Evolutionary conservation across 129 eudicot genomes (phyloP), one percentile per base, ranked within the genome.

Genomic region (Tagetes patula): DNA sequence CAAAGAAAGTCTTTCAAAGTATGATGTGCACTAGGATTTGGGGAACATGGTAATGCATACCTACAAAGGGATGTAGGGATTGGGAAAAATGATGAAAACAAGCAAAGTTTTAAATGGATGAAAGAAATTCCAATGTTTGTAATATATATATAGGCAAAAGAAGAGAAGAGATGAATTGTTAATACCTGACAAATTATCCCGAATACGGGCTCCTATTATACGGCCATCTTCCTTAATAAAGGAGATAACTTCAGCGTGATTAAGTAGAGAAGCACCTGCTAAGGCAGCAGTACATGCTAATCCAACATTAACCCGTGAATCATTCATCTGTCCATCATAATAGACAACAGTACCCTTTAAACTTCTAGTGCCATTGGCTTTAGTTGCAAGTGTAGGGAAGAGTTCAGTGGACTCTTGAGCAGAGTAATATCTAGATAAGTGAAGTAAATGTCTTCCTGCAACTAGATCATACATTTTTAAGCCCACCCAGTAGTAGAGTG

Each of bases 281-380:
- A 92, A 85, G 33, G 98, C 89, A 71, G 96, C 96, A 49, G 91
- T 89, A 75, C 98, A 92, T 37, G 98, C 96, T 69, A 92, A 50
- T 14, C 87, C 85, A 80, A 92, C 91, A 80, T 92, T 92, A 7
- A 92, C 85, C 10, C 96, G 84, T 12, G 98, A 80, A 67, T 92
- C 96, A 74, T 92, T 92, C 98, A 92, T 89, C 69, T 92, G 98
- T 3, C 96, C 95, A 74, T 89, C 98, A 74, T 89, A 89, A 83
- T 92, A 92, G 9, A 92, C 98, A 31, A 92, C 94, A 11, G 95
- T 92, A 81, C 96, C 98, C 67, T 87, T 85, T 84, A 87, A 78
- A 59, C 73, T 87, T 83, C 85, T 84, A 76, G 27, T 20, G 27
- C 85, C 85, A n/a, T 84, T 76, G 6, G 88, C 95, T 67, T 87